Evolutionary conservation across 2,329 filamentous ascomycete genomes (phyloP).

Genomic region (Malbranchea zuffiana): DNA sequence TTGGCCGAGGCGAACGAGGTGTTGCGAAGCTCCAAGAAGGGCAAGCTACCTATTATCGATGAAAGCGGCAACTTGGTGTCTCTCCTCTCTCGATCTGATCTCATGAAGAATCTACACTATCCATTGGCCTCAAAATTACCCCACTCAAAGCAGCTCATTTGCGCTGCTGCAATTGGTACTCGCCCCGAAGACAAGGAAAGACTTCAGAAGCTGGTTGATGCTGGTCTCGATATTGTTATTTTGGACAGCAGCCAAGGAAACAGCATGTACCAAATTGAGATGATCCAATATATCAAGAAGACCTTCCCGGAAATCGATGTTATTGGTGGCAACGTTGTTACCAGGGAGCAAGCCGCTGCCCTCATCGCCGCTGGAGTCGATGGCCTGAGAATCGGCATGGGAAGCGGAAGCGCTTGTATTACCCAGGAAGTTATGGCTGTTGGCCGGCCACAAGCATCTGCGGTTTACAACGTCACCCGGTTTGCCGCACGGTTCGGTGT

Average conservation of each 20-base stretch:
- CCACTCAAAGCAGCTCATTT: constrained; percentile 93
- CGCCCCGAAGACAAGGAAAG: constrained; percentile 84
- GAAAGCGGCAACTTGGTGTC: constrained; percentile 74
- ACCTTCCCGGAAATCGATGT: constrained; percentile 80
- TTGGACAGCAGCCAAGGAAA: constrained; percentile 96
- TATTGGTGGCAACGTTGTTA: constrained; percentile 97
- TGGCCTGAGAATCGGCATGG: constrained; percentile 97
- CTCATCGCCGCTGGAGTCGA: constrained; percentile 91
- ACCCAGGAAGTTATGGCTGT: constrained; percentile 99
- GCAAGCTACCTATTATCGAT: constrained; percentile 90
- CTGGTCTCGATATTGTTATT: constrained; percentile 88
- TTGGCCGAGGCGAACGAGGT: constrained; percentile 85
- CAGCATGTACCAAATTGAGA: constrained; percentile 96
- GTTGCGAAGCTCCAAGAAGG: constrained; percentile 92
- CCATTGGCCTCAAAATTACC: constrained; percentile 92
- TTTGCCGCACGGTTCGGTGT: constrained; percentile 92
- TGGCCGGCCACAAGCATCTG: constrained; percentile 85
- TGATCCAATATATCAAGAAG: constrained; percentile 92
- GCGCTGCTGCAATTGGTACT: constrained; percentile 89
- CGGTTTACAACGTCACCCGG: constrained; percentile 77
- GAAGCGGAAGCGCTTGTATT: constrained; percentile 93
- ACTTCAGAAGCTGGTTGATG: constrained; percentile 78
- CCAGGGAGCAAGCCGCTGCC: constrained; percentile 83
- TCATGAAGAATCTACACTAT: constrained; percentile 98
- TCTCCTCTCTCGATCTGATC: constrained; percentile 83